Conservation (phyloP, 495 filamentous ascomycete species). For the Cairneyella variabilis region DNA sequence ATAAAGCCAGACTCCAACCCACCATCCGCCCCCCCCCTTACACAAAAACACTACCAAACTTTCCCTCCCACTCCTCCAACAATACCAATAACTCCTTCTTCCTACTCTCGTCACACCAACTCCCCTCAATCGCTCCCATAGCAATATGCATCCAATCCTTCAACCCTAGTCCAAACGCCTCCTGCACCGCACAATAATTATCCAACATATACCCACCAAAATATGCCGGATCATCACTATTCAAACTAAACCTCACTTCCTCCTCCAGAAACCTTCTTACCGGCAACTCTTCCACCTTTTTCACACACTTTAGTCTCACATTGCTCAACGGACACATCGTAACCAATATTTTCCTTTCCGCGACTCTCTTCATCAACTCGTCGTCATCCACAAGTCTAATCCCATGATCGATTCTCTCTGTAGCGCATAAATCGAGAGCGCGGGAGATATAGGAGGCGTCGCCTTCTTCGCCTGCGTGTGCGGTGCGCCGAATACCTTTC, state of each 20-base stretch:
- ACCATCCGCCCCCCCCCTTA: too few species aligned
- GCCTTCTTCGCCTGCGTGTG: conserved; percentile 75
- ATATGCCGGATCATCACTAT: conserved; percentile 78
- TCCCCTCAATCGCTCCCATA: conserved; percentile 57
- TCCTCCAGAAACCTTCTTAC: conserved; percentile 60
- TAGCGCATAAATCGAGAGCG: conserved; percentile 55
- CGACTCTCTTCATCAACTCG: conserved; percentile 54
- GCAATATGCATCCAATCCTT: conserved; percentile 64
- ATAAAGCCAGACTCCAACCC: too few species aligned
- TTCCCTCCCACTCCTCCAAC: conserved; percentile 27
- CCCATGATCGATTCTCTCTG: conserved; percentile 69
- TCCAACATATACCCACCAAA: conserved; percentile 75
- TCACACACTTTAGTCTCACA: conserved; percentile 58
- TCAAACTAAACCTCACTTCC: conserved; percentile 65
- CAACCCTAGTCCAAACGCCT: conserved; percentile 57
- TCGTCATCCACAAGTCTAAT: conserved; percentile 60
- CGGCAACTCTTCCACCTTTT: conserved; percentile 54
- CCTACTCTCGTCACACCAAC: conserved; percentile 47
- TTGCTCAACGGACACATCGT: conserved; percentile 75
- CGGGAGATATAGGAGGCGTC: conserved; percentile 60
- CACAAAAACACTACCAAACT: conserved; percentile 12
- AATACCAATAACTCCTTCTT: conserved; percentile 40
- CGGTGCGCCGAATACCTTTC: conserved; percentile 54
- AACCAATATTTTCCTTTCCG: conserved; percentile 50
- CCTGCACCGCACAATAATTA: conserved; percentile 73